phyloP scores from a whole-genome alignment of 2,329 filamentous ascomycete species.

The Alternaria rosae region DNA sequence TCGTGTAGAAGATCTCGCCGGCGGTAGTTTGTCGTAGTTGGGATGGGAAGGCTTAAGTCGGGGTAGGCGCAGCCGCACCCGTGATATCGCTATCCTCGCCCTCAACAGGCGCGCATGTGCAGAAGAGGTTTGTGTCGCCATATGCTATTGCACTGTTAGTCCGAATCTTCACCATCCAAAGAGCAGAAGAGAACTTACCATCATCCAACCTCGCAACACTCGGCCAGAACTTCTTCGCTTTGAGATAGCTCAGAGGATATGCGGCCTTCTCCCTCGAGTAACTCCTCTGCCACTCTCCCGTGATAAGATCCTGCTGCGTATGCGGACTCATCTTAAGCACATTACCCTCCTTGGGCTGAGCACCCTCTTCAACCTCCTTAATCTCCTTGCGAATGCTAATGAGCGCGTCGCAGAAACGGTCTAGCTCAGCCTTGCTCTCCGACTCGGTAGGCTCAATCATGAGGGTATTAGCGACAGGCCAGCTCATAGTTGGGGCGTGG shows the following conservation, averaged over 20 bases:
- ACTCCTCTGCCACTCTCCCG: slow-evolving; percentile 78
- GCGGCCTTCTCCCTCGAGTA: slow-evolving; percentile 85
- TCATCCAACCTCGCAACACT: slow-evolving; percentile 86
- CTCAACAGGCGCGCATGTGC: slow-evolving; percentile 88
- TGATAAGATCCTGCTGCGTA: slow-evolving; percentile 79
- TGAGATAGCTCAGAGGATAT: slow-evolving; percentile 81
- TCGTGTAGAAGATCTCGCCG: neutral
- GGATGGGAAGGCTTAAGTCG: slow-evolving; percentile 27
- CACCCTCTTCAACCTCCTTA: slow-evolving; percentile 79
- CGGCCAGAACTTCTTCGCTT: slow-evolving; percentile 99
- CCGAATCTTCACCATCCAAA: neutral
- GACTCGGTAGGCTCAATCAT: slow-evolving; percentile 99
- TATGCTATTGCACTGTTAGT: slow-evolving; percentile 66
- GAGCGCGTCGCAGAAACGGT: slow-evolving; percentile 89
- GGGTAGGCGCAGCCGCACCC: slow-evolving; percentile 41
- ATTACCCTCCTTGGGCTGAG: slow-evolving; percentile 76
- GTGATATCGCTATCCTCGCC: slow-evolving; percentile 39
- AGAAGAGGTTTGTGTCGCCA: slow-evolving; percentile 92
- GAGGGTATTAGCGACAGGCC: slow-evolving; percentile 91
- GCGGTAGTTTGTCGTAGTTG: neutral
- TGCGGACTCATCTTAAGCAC: slow-evolving; percentile 91
- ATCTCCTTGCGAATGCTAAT: slow-evolving; percentile 89
- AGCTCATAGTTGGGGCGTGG: slow-evolving; percentile 96
- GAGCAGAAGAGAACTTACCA: slow-evolving; percentile 61
- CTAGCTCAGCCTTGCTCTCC: slow-evolving; percentile 89